These are phyloP conservation scores for Brassica carinata DNA, from an alignment of 345 rosid species.

Conservation along the genomic window DNA sequence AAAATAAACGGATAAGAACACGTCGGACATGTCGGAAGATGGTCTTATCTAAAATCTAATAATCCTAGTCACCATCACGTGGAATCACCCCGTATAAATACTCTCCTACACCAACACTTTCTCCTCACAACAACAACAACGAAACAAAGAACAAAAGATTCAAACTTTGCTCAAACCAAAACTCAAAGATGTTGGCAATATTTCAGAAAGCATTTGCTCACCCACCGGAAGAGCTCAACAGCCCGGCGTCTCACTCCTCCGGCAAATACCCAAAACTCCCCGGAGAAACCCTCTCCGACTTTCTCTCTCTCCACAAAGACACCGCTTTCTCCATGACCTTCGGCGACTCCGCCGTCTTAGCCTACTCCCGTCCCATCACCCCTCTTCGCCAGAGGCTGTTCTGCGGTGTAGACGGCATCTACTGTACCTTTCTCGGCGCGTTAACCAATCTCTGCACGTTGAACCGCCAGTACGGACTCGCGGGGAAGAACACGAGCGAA, in stretches of 20 bases:
- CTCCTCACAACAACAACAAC: neutral
- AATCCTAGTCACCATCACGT: conserved; percentile 19
- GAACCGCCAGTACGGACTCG: conserved; percentile 74
- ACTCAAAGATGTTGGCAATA: conserved; percentile 73
- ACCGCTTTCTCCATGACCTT: conserved; percentile 71
- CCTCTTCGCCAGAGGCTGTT: conserved; percentile 50
- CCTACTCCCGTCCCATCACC: conserved; percentile 50
- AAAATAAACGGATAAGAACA: conserved; percentile 39
- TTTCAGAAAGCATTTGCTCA: conserved; percentile 74
- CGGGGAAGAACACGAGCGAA: conserved; percentile 64
- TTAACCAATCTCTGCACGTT: conserved; percentile 67
- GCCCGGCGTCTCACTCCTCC: conserved; percentile 66
- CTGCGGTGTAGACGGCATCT: conserved; percentile 75
- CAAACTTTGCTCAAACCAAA: neutral
- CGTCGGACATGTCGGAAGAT: conserved; percentile 36
- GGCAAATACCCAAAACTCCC: conserved; percentile 60
- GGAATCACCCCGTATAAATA: conserved; percentile 6
- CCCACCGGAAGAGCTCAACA: conserved; percentile 91
- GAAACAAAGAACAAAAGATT: neutral
- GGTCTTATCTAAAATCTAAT: conserved; percentile 42
- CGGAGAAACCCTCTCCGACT: conserved; percentile 62
- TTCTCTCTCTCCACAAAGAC: conserved; percentile 52
- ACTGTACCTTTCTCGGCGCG: conserved; percentile 74
- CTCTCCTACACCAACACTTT: neutral
- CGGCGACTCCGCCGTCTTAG: conserved; percentile 66